Evolutionary conservation across 495 filamentous ascomycete species (phyloP), one percentile per base, ranked within the genome.

Genomic region (Talaromyces thailandensis): DNA sequence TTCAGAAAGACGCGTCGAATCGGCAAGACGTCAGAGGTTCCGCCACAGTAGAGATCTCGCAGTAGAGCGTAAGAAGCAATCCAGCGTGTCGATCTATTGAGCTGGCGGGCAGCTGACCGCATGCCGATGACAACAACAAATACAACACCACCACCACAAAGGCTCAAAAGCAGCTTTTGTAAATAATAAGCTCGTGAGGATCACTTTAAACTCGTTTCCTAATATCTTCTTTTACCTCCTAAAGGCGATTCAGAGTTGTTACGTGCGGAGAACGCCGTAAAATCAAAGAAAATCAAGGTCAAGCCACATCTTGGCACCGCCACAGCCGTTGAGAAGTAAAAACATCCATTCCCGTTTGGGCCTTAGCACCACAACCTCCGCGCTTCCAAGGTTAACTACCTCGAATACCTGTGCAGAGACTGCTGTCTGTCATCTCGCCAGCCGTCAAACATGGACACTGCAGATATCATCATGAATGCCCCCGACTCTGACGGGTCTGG

Each of bases 401-500:
- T 14, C 21, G 5, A 55, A 21, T 8, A 48, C 43, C 43, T 48
- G 21, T 18, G 5, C 43, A 21, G n/a, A 48, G 21, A 18, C 43
- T 23, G 43, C 43, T 48, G n/a, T 48, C 43, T 48, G 43, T 7
- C n/a, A 18, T 12, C 43, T 48, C n/a, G 43, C 50, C 50, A 9
- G 24, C n/a, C 26, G 12, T 28, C 55, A 29, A 55, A 71, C 68
- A 81, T 83, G 79, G 83, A 85, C 72, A 81, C 83, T 55, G 78
- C 85, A 56, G 80, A 79, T 40, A 14, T 60, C 68, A 67, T 76
- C 74, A 58, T 73, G 71, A 69, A 79, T 72, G 55, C 55, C 21
- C 65, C 84, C 69, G 88, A 89, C 68, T 88, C 86, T 25, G 86
- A 85, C 43, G 84, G 79, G 63, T 87, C 86, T 31, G 82, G 76